phyloP scores from a whole-genome alignment of 208 protist genomes.

The Angomonas ambiguus region DNA sequence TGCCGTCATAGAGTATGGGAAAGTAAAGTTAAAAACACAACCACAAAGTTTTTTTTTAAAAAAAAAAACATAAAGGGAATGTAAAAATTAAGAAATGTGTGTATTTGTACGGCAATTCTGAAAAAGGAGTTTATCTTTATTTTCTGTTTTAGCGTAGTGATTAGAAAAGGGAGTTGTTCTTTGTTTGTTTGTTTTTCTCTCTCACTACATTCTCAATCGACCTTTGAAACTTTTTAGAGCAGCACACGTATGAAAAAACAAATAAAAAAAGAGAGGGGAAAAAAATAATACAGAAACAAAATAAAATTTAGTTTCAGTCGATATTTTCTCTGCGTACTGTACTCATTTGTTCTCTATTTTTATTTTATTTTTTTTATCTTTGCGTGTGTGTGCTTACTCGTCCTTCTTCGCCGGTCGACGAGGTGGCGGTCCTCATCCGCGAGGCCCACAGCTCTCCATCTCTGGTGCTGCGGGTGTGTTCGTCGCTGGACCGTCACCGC shows the following conservation, averaged over 20 bases:
- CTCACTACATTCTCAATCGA: neutral
- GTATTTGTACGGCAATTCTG: too few relatives aligned
- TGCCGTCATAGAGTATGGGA: constrained; percentile 22
- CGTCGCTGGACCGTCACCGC: neutral
- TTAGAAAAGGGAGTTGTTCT: too few relatives aligned
- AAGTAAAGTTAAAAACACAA: constrained; percentile 2
- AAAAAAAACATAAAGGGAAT: too few relatives aligned
- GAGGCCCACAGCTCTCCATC: constrained; percentile 10
- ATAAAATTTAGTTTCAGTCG: neutral
- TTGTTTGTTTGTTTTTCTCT: neutral
- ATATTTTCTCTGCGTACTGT: neutral
- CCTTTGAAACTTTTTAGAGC: neutral
- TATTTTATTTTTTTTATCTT: neutral
- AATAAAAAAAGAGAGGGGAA: constrained; percentile 8
- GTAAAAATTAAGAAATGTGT: too few relatives aligned
- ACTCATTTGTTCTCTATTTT: neutral
- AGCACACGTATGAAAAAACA: neutral
- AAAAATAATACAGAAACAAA: neutral
- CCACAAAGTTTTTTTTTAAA: too few relatives aligned
- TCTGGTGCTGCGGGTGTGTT: neutral
- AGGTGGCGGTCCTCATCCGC: constrained; percentile 25
- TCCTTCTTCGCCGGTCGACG: constrained; percentile 5
- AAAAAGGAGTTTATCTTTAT: neutral
- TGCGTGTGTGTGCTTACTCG: neutral
- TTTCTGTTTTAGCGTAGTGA: constrained; percentile 1